Evolutionary conservation across 495 filamentous ascomycete genomes (phyloP).

Genomic region (Neurospora sp.): DNA sequence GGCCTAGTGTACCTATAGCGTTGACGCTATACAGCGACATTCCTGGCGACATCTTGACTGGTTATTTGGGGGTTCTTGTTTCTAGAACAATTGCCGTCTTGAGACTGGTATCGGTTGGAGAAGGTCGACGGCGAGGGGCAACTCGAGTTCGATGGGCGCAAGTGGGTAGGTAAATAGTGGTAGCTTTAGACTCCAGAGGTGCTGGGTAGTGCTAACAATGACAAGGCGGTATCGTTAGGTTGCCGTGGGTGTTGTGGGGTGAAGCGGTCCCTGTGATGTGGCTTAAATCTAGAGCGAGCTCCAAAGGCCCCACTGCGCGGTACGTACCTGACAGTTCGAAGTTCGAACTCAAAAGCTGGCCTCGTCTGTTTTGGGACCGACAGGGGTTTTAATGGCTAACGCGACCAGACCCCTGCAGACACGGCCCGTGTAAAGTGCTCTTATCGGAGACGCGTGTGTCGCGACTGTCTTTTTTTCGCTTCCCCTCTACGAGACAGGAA

Average conservation of each 20-base stretch:
- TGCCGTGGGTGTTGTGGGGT: too few relatives aligned
- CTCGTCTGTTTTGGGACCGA: background rate
- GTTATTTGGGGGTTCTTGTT: background rate
- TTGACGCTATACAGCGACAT: constrained; percentile 89
- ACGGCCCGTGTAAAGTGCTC: constrained; percentile 20
- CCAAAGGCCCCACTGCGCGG: constrained; percentile 9
- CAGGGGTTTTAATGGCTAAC: constrained; percentile 16
- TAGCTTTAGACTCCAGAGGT: background rate
- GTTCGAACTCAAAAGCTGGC: background rate
- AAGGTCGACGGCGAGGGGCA: background rate
- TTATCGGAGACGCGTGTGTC: constrained; percentile 9
- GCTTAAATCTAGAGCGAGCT: constrained; percentile 9
- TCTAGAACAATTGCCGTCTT: background rate
- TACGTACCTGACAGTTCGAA: constrained; percentile 12
- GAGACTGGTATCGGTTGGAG: background rate
- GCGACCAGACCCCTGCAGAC: constrained; percentile 7
- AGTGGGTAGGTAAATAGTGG: background rate
- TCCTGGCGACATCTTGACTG: constrained; percentile 34
- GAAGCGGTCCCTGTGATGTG: constrained; percentile 17
- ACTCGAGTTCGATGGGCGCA: background rate
- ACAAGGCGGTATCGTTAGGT: background rate
- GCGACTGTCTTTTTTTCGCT: constrained; percentile 17
- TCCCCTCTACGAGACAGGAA: constrained; percentile 4
- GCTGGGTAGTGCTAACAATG: background rate
- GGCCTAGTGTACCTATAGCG: constrained; percentile 55